These are phyloP conservation scores for Harringtonia aguacate DNA, from an alignment of 2,329 filamentous ascomycete species.

Conservation along the genomic window DNA sequence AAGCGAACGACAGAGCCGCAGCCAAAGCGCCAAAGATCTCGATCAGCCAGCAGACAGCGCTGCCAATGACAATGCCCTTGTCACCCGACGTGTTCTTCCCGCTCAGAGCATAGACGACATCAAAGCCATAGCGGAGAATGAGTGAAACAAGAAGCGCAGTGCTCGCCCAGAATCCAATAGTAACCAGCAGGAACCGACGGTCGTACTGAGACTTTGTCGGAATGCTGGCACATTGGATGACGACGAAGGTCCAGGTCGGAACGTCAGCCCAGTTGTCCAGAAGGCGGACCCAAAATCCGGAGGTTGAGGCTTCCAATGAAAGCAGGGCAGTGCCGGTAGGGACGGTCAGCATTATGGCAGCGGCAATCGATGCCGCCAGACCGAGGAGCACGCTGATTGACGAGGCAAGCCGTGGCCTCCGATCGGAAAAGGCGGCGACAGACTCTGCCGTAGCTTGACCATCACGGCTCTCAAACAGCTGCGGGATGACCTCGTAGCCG, in stretches of 20 bases:
- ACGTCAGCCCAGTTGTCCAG: slow-evolving; percentile 15
- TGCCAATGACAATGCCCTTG: slow-evolving; percentile 5
- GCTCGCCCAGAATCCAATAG: slow-evolving; percentile 17
- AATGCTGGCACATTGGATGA: slow-evolving; percentile 18
- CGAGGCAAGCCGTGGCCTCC: slow-evolving; percentile 15
- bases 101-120: slow-evolving; percentile 12
- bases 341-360: slow-evolving; percentile 11
- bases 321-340: no score
- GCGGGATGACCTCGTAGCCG: slow-evolving; percentile 13
- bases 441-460: slow-evolving; percentile 22
- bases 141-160: slow-evolving; percentile 14
- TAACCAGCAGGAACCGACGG: slow-evolving; percentile 16
- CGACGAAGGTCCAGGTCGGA: slow-evolving; percentile 15
- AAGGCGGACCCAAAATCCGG: neutral
- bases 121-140: slow-evolving; percentile 16
- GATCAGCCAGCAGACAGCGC: slow-evolving; percentile 16
- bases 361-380: slow-evolving; percentile 15
- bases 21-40: slow-evolving; percentile 15
- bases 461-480: slow-evolving; percentile 20
- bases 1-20: slow-evolving; percentile 16
- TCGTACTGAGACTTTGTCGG: slow-evolving; percentile 17
- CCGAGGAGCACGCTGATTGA: slow-evolving; percentile 16
- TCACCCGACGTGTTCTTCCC: neutral
- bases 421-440: slow-evolving; percentile 19
- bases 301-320: neutral